phyloP scores from a whole-genome alignment of 257 asterid genomes.

The Penstemon newberryi region DNA sequence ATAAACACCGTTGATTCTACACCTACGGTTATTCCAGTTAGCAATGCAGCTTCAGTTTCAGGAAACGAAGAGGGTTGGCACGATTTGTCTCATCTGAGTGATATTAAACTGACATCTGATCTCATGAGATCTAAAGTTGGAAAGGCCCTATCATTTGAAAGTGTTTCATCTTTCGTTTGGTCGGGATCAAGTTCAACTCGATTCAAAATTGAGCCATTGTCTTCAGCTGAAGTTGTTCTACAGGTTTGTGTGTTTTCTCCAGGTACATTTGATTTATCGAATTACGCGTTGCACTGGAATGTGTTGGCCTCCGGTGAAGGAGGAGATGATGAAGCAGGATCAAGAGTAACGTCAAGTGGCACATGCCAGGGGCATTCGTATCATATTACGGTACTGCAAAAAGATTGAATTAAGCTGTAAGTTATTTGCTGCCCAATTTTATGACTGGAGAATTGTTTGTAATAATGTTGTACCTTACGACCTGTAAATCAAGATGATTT shows the following conservation, averaged over 20 bases:
- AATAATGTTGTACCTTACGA: conserved; percentile 28
- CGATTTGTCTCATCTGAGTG: conserved; percentile 49
- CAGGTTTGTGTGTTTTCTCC: conserved; percentile 73
- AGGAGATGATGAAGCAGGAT: conserved; percentile 28
- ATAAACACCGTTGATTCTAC: conserved; percentile 54
- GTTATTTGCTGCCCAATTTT: conserved; percentile 9
- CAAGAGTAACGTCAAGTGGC: conserved; percentile 46
- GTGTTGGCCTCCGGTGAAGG: conserved; percentile 27
- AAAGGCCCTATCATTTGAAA: conserved; percentile 41
- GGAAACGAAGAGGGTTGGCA: conserved; percentile 87
- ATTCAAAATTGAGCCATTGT: conserved; percentile 55
- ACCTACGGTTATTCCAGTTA: conserved; percentile 26
- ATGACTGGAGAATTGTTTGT: conserved; percentile 26
- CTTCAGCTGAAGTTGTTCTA: conserved; percentile 60
- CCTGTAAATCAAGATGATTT: conserved; percentile 36
- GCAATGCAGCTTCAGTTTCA: conserved; percentile 40
- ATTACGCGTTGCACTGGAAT: conserved; percentile 78
- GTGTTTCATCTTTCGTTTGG: conserved; percentile 77
- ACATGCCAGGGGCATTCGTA: conserved; percentile 69
- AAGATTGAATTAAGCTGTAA: conserved; percentile 40
- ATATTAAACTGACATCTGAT: conserved; percentile 57
- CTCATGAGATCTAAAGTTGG: conserved; percentile 34
- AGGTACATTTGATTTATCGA: conserved; percentile 86
- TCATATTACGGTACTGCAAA: conserved; percentile 69
- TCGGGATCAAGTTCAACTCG: conserved; percentile 74